A percentile compares a stretch with the other conserved stretches of the same genome.
Evolutionary conservation across 163 green algal species (phyloP).

Genomic region (Scenedesmus sp.): DNA sequence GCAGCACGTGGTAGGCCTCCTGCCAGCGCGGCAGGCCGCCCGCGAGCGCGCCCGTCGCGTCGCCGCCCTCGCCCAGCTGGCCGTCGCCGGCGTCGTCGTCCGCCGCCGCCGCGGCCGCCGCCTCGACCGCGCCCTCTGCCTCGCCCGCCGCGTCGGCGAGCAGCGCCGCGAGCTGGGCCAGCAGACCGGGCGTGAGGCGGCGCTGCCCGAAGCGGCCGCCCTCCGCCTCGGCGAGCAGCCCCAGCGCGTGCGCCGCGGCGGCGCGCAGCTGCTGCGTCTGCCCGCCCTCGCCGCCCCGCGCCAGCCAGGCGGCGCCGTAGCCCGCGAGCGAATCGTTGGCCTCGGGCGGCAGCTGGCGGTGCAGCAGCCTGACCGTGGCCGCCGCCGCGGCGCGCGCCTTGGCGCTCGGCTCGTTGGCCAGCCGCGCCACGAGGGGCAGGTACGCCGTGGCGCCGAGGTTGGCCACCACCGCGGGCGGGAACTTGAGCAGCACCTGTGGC

Average conservation of each 20-base stretch:
- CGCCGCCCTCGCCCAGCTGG: slow-evolving; percentile 3
- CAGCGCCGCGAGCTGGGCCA: slow-evolving; percentile 26
- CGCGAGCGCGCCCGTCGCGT: slow-evolving; percentile 32
- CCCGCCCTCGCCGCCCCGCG: neutral
- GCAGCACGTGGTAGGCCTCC: slow-evolving; percentile 80
- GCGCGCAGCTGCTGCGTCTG: slow-evolving; percentile 50
- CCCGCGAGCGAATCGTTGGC: slow-evolving; percentile 52
- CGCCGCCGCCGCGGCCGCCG: neutral
- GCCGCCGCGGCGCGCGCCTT: slow-evolving; percentile 51
- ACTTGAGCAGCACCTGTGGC: slow-evolving; percentile 71
- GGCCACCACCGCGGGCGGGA: slow-evolving; percentile 69
- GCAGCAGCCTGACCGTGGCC: slow-evolving; percentile 61
- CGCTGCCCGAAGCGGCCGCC: slow-evolving; percentile 56
- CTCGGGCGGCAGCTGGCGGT: slow-evolving; percentile 55
- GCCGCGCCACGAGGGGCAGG: slow-evolving; percentile 83
- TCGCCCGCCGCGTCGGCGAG: neutral
- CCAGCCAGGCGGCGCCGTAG: slow-evolving; percentile 72
- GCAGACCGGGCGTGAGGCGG: slow-evolving; percentile 35
- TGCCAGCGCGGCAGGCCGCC: slow-evolving; percentile 69
- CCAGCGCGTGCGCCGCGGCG: slow-evolving; percentile 67
- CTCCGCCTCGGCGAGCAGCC: slow-evolving; percentile 74
- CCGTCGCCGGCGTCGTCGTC: neutral
- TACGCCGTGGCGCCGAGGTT: slow-evolving; percentile 71
- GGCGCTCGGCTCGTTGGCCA: slow-evolving; percentile 75
- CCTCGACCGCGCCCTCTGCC: slow-evolving; percentile 18